Percentiles rank a stretch among this genome's conserved stretches.
Evolutionary conservation across 139 green algal species (phyloP).

Genomic region (Dunaliella primolecta): DNA sequence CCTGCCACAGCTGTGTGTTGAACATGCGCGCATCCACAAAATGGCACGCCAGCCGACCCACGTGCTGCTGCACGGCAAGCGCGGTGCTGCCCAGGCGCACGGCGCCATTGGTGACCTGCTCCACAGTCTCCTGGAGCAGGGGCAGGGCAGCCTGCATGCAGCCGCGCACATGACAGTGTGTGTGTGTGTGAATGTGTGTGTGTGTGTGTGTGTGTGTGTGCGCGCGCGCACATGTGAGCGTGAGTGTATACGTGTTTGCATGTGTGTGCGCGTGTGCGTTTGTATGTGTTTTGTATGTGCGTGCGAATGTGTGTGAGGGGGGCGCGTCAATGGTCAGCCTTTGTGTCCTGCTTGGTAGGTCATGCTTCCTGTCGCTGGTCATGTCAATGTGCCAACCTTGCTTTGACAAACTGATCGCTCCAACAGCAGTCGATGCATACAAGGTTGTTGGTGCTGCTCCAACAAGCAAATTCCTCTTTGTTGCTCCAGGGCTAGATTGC

Average conservation of each 20-base stretch:
- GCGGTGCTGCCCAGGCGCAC: not conserved
- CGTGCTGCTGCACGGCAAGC: not conserved
- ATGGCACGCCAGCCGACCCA: not conserved
- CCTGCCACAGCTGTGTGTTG: constrained; percentile 9
- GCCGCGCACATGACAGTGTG: too few species aligned
- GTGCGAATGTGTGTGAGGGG: too few species aligned
- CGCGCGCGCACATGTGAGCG: too few species aligned
- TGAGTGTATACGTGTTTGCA: not conserved
- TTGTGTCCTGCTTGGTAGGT: too few species aligned
- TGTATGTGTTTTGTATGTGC: not conserved
- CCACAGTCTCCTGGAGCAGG: not conserved
- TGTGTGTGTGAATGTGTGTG: not conserved
- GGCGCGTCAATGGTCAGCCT: too few species aligned
- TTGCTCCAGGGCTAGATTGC: too few species aligned
- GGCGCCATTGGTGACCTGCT: not conserved
- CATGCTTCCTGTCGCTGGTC: too few species aligned
- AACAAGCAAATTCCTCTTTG: too few species aligned
- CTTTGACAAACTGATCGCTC: too few species aligned
- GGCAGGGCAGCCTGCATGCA: not conserved
- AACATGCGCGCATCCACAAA: not conserved
- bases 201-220: not conserved
- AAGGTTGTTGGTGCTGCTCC: too few species aligned
- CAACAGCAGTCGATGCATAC: too few species aligned
- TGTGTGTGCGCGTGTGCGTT: not conserved
- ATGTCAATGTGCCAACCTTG: too few species aligned